Percentiles rank a stretch among this genome's conserved stretches.
phyloP scores from a whole-genome alignment of 179 eudicot species.

The Drosera spatulata region DNA sequence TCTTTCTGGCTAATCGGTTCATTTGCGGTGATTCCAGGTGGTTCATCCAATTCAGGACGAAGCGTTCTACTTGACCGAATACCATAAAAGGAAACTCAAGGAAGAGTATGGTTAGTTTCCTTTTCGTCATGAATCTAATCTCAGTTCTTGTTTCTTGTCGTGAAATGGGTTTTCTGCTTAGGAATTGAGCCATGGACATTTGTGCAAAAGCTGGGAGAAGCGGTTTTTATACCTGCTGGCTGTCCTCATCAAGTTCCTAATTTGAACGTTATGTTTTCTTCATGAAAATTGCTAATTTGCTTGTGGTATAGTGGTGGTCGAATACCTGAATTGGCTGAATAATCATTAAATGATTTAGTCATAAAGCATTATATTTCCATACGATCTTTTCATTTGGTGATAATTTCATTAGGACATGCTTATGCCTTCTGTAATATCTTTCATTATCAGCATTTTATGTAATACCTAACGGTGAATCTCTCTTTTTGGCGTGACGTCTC shows the following conservation, averaged over 20 bases:
- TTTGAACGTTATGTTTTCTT: slow-evolving; percentile 32
- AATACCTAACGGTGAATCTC: too few relatives aligned
- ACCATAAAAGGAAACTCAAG: slow-evolving; percentile 65
- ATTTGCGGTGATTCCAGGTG: slow-evolving; percentile 34
- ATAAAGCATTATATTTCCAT: too few relatives aligned
- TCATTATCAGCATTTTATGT: too few relatives aligned
- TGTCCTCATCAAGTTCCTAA: slow-evolving; percentile 94
- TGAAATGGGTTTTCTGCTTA: slow-evolving; percentile 4
- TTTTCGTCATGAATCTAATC: not conserved
- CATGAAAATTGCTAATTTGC: not conserved
- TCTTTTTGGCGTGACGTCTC: too few relatives aligned
- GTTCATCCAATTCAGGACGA: slow-evolving; percentile 90
- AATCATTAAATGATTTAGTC: too few relatives aligned
- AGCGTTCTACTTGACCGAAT: slow-evolving; percentile 54
- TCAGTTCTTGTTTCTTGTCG: not conserved
- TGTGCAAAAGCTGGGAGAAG: slow-evolving; percentile 79
- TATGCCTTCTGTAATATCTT: too few relatives aligned
- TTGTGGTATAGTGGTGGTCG: too few relatives aligned
- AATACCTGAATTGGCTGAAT: too few relatives aligned
- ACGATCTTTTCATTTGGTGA: too few relatives aligned
- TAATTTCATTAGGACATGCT: too few relatives aligned
- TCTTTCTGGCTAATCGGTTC: not conserved
- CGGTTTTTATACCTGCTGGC: slow-evolving; percentile 89
- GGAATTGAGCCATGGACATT: slow-evolving; percentile 95
- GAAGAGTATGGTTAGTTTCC: slow-evolving; percentile 59